Conservation (phyloP, 2,329 filamentous ascomycete species). For the Diplodia intermedia region DNA sequence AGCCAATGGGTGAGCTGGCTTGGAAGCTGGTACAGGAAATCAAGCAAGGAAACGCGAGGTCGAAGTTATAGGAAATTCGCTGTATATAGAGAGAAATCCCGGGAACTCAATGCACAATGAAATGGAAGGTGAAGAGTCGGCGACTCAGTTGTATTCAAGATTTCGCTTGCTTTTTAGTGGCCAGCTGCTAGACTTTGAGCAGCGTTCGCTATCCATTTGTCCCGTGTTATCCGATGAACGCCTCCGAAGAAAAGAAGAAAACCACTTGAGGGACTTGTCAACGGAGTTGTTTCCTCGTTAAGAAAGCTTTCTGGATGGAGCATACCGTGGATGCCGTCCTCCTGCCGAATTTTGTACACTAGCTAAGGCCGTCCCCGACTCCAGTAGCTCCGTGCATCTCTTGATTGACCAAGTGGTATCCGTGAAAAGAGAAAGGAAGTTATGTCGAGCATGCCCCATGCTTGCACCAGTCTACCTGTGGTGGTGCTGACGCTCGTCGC, state of each 20-base stretch:
- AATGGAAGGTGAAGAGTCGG: background rate
- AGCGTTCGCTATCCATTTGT: slow-evolving; percentile 7
- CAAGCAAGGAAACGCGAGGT: slow-evolving; percentile 50
- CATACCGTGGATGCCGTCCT: slow-evolving; percentile 26
- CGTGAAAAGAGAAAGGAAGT: slow-evolving; percentile 10
- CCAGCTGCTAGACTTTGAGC: slow-evolving; percentile 12
- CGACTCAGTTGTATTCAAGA: background rate
- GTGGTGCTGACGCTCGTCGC: slow-evolving; percentile 35
- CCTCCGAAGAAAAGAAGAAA: slow-evolving; percentile 3
- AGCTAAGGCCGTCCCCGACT: slow-evolving; percentile 10
- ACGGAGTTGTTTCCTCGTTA: slow-evolving; percentile 16
- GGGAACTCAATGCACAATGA: background rate
- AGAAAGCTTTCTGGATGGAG: slow-evolving; percentile 6
- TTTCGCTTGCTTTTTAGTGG: slow-evolving; percentile 2
- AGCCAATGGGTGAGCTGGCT: slow-evolving; percentile 76
- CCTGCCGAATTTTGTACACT: slow-evolving; percentile 27
- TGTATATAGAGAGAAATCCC: background rate
- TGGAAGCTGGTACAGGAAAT: slow-evolving; percentile 73
- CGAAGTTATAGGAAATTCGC: slow-evolving; percentile 42
- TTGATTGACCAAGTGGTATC: slow-evolving; percentile 18
- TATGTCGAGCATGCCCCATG: slow-evolving; percentile 2
- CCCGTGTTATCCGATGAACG: slow-evolving; percentile 12
- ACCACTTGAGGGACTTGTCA: slow-evolving; percentile 18
- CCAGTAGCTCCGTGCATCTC: slow-evolving; percentile 20
- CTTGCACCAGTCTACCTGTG: slow-evolving; percentile 32